Conservation (phyloP, 2,329 filamentous ascomycete species). For the Talaromyces atroroseus region DNA sequence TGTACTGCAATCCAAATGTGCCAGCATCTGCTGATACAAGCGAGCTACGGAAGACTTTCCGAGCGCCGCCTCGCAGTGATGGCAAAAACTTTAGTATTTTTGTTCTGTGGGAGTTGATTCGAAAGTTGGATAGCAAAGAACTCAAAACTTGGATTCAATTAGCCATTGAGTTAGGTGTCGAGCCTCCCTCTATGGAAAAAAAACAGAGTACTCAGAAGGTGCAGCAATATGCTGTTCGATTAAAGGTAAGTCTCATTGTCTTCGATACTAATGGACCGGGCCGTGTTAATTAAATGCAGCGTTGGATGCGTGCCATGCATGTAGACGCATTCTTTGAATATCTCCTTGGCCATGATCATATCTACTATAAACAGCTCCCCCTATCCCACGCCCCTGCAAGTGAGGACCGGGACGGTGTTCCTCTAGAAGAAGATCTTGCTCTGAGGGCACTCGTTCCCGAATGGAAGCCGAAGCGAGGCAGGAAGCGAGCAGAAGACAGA, state of each 20-base stretch:
- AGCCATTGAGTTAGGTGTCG: conserved; percentile 80
- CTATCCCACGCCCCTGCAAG: conserved; percentile 57
- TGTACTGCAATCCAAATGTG: conserved; percentile 85
- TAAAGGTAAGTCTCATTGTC: conserved; percentile 58
- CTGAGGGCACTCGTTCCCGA: conserved; percentile 78
- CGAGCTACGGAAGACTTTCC: conserved; percentile 69
- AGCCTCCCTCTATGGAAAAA: conserved; percentile 73
- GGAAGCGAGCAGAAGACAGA: conserved; percentile 59
- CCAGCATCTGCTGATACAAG: conserved; percentile 63
- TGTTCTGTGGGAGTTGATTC: conserved; percentile 70
- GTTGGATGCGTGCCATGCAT: conserved; percentile 97
- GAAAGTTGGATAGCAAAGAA: conserved; percentile 71
- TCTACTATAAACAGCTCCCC: conserved; percentile 75
- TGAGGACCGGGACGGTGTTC: conserved; percentile 71
- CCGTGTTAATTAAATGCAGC: conserved; percentile 47
- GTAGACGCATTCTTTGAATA: conserved; percentile 94
- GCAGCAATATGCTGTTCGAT: conserved; percentile 84
- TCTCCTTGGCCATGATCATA: conserved; percentile 68
- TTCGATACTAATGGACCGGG: neutral
- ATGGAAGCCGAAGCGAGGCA: conserved; percentile 56
- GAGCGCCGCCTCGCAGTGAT: conserved; percentile 75
- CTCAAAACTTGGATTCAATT: conserved; percentile 91
- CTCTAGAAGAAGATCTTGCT: conserved; percentile 81
- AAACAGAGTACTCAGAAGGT: conserved; percentile 89
- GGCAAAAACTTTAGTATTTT: conserved; percentile 80